These are phyloP conservation scores for Ophiorrhiza pumila DNA, from an alignment of 257 asterid genomes.

Conservation along the genomic window DNA sequence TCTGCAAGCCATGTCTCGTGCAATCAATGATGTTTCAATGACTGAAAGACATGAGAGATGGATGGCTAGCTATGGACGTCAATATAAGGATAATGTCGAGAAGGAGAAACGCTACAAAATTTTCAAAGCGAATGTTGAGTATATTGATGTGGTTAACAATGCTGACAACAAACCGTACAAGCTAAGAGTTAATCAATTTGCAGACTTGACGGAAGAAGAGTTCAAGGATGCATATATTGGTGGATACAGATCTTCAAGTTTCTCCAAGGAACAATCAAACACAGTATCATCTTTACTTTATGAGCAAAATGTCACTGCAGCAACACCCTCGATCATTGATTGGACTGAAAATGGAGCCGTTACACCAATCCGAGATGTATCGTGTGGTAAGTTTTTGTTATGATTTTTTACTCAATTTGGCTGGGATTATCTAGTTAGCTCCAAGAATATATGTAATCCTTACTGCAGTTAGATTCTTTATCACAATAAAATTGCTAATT, in stretches of 20 bases:
- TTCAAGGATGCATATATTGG: conserved; percentile 24
- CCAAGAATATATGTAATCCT: too few relatives aligned
- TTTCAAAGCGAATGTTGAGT: conserved; percentile 34
- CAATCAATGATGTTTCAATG: neutral
- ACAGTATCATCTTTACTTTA: conserved; percentile 11
- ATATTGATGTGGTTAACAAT: conserved; percentile 29
- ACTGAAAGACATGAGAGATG: conserved; percentile 10
- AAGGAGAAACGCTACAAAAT: conserved; percentile 26
- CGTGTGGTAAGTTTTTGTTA: conserved; percentile 20
- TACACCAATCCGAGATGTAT: conserved; percentile 16
- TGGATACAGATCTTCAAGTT: conserved; percentile 12
- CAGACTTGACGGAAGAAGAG: conserved; percentile 31
- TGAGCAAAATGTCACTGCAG: conserved; percentile 3
- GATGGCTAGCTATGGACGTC: conserved; percentile 28
- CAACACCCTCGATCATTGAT: conserved; percentile 4
- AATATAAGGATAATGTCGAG: conserved; percentile 26
- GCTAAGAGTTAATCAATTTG: too few relatives aligned
- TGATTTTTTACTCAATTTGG: too few relatives aligned
- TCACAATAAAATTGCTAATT: too few relatives aligned
- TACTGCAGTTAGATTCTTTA: too few relatives aligned
- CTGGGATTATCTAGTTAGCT: too few relatives aligned
- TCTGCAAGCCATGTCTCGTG: neutral
- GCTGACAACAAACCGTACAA: conserved; percentile 25
- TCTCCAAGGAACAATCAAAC: neutral
- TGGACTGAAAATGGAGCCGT: conserved; percentile 22